Conservation (phyloP, 352 stramenopile species). For the Pythium rhizo-oryzae region DNA sequence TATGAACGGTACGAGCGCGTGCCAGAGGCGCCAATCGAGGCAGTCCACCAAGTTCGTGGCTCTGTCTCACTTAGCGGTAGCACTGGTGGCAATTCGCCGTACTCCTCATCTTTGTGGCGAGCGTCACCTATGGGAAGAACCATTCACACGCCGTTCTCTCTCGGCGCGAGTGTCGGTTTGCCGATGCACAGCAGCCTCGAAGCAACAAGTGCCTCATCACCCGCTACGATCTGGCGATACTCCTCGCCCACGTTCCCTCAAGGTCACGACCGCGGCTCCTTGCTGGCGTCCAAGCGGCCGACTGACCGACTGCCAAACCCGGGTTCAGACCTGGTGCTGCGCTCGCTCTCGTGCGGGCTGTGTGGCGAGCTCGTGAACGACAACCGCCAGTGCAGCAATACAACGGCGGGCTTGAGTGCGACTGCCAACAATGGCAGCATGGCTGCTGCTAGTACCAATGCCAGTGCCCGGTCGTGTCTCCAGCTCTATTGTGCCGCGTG, state of each 20-base stretch:
- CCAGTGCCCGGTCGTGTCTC: constrained; percentile 31
- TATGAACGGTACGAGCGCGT: constrained; percentile 29
- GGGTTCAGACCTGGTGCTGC: constrained; percentile 50
- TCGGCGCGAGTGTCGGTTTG: background rate
- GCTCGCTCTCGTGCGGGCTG: constrained; percentile 62
- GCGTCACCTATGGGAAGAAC: constrained; percentile 4
- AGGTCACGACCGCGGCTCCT: constrained; percentile 4
- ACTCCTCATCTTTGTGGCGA: constrained; percentile 15
- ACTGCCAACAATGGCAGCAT: background rate
- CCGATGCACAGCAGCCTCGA: background rate
- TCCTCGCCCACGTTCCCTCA: background rate
- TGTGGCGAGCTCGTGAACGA: constrained; percentile 77
- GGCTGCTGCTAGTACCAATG: background rate
- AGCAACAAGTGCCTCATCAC: background rate
- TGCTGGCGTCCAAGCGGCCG: background rate
- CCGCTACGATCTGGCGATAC: constrained; percentile 25
- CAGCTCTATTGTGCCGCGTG: constrained; percentile 78
- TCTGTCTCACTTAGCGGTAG: background rate
- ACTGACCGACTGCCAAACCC: constrained; percentile 31
- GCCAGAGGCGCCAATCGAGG: background rate
- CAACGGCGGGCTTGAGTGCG: background rate
- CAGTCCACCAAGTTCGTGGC: background rate
- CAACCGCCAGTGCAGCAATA: constrained; percentile 63
- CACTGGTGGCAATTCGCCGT: background rate
- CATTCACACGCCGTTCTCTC: constrained; percentile 9